phyloP scores from a whole-genome alignment of 106 monocot genomes.

The Allium cepa region DNA sequence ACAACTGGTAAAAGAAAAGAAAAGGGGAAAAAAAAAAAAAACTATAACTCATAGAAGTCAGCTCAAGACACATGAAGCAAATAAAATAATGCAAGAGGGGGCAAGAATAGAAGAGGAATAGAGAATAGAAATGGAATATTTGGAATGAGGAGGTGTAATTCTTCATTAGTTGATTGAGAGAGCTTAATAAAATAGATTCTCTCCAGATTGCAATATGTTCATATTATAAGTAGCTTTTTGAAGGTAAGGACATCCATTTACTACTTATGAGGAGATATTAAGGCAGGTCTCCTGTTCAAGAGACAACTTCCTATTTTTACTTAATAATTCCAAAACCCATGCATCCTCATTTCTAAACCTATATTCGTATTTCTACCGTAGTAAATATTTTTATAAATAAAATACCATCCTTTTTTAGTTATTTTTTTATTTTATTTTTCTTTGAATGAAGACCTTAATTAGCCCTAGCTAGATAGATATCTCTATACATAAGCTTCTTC shows the following conservation, averaged over 20 bases:
- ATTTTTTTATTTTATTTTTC: slow-evolving; percentile 10
- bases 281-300: slow-evolving; percentile 63
- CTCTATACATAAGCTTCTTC: slow-evolving; percentile 14
- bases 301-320: slow-evolving; percentile 34
- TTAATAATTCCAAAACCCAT: slow-evolving; percentile 35
- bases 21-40: too few relatives aligned
- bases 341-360: slow-evolving; percentile 23
- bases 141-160: slow-evolving; percentile 36
- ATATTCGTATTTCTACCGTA: background rate
- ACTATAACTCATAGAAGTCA: background rate
- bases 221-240: background rate
- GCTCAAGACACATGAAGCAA: background rate
- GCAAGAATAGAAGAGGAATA: slow-evolving; percentile 13
- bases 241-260: slow-evolving; percentile 30
- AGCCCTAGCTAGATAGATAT: slow-evolving; percentile 11
- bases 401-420: background rate
- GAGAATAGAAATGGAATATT: slow-evolving; percentile 30
- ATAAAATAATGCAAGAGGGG: slow-evolving; percentile 3
- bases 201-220: background rate
- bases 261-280: slow-evolving; percentile 60
- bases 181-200: background rate
- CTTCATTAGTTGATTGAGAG: slow-evolving; percentile 2
- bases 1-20: background rate
- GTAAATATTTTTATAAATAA: too few relatives aligned
- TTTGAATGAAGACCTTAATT: slow-evolving; percentile 3